These are phyloP conservation scores for Aspergillus ruber DNA, from an alignment of 2,329 filamentous ascomycete species.

Conservation along the genomic window DNA sequence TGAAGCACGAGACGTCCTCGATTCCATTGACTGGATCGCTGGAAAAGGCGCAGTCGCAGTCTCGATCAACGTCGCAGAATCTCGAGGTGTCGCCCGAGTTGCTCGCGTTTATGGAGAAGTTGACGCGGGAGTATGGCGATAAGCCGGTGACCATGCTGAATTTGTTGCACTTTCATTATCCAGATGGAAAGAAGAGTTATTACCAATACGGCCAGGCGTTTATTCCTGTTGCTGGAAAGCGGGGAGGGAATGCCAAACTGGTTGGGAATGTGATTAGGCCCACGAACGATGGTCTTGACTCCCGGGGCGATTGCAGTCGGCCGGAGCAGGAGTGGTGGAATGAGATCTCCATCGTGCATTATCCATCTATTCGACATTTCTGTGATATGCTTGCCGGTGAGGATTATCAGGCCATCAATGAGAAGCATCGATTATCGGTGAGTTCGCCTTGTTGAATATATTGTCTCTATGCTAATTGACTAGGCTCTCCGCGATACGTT, in stretches of 20 bases:
- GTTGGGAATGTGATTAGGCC: constrained; percentile 50
- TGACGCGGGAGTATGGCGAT: constrained; percentile 26
- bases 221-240: constrained; percentile 42
- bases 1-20: constrained; percentile 12
- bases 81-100: constrained; percentile 52
- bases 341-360: constrained; percentile 60
- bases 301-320: constrained; percentile 13
- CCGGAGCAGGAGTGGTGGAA: constrained; percentile 46
- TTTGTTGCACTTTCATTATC: constrained; percentile 50
- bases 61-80: constrained; percentile 38
- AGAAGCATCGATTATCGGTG: constrained; percentile 43
- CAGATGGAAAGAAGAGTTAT: constrained; percentile 49
- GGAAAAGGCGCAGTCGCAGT: constrained; percentile 10
- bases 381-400: constrained; percentile 53
- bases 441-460: constrained; percentile 6
- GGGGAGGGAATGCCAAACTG: constrained; percentile 56
- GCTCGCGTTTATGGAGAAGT: constrained; percentile 42
- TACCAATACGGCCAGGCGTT: constrained; percentile 49
- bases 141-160: constrained; percentile 57
- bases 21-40: constrained; percentile 23
- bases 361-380: constrained; percentile 57
- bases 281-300: constrained; percentile 14
- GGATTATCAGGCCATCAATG: constrained; percentile 56
- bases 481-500: constrained; percentile 47
- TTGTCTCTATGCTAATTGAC: neutral